Percentiles rank a stretch among this genome's conserved stretches.
Conservation (phyloP, 352 stramenopile species). For the Phytophthora tentaculata region DNA sequence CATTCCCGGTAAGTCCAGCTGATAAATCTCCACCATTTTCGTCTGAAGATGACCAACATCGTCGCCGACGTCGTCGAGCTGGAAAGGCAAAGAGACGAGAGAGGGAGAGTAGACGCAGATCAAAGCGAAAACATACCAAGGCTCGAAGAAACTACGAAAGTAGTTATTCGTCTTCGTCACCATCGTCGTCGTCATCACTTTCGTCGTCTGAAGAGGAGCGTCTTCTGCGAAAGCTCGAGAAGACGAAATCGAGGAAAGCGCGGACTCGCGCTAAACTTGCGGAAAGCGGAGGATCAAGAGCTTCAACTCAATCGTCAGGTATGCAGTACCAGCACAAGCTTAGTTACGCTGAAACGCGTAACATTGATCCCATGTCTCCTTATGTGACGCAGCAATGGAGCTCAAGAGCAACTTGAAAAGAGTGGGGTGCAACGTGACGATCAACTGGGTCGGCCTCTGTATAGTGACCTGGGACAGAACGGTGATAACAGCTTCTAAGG, state of each 20-base stretch:
- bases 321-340: constrained; percentile 11
- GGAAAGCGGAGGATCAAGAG: constrained; percentile 15
- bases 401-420: constrained; percentile 1
- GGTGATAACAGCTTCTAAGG: background rate
- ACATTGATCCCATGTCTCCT: constrained; percentile 20
- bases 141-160: constrained; percentile 27
- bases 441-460: background rate
- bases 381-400: constrained; percentile 14
- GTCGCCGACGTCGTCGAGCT: constrained; percentile 14
- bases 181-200: constrained; percentile 18
- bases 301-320: constrained; percentile 19
- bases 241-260: constrained; percentile 26
- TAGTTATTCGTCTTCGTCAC: constrained; percentile 26
- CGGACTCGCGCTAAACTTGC: constrained; percentile 16
- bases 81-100: constrained; percentile 19
- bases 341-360: constrained; percentile 18
- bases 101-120: constrained; percentile 17
- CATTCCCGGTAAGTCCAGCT: constrained; percentile 17
- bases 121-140: constrained; percentile 20
- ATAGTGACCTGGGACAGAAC: background rate
- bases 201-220: constrained; percentile 37
- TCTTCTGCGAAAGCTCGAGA: constrained; percentile 24
- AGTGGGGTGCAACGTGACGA: background rate
- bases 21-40: constrained; percentile 4
- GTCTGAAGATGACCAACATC: constrained; percentile 28